Percentiles rank a stretch among this genome's conserved stretches.
Evolutionary conservation across 73 alveolate species (phyloP).

Genomic region (Symbiodinium natans): DNA sequence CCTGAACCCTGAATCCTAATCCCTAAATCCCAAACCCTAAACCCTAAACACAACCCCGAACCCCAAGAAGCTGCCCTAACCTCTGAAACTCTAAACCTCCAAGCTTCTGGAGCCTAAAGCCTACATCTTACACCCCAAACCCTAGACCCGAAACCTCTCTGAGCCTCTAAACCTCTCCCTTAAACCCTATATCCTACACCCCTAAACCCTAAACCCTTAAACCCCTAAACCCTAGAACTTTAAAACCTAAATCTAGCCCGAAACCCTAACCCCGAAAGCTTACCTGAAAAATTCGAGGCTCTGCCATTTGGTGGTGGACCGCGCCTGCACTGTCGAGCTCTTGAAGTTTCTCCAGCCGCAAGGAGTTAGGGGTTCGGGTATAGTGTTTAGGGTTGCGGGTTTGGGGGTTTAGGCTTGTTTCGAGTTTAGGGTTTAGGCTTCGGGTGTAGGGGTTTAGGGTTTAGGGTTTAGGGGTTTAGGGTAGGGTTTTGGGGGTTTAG

Average conservation of each 20-base stretch:
- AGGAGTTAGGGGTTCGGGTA: too few relatives aligned
- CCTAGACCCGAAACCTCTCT: too few relatives aligned
- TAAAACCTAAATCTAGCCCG: background rate
- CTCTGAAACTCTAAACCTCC: too few relatives aligned
- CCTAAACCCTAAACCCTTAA: background rate
- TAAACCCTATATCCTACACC: too few relatives aligned
- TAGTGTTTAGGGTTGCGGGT: background rate
- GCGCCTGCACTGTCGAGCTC: constrained; percentile 37
- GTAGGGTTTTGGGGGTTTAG: background rate
- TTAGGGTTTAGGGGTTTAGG: background rate
- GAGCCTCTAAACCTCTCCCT: too few relatives aligned
- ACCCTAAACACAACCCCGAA: too few relatives aligned
- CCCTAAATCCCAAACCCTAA: too few relatives aligned
- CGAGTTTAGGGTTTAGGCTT: background rate
- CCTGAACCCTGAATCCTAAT: too few relatives aligned
- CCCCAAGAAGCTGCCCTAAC: too few relatives aligned
- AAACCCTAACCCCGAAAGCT: background rate
- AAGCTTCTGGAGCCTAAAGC: too few relatives aligned
- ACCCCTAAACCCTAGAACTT: background rate
- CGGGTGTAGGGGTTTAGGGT: background rate
- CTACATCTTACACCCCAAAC: too few relatives aligned
- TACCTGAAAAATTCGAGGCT: too few relatives aligned
- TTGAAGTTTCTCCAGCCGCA: background rate
- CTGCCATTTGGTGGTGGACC: constrained; percentile 25
- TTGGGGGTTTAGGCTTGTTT: background rate